Percentiles rank a stretch among this genome's conserved stretches.
These are phyloP conservation scores for Selaginella tamariscina DNA, from an alignment of 75 land plant genomes.

Conservation along the genomic window DNA sequence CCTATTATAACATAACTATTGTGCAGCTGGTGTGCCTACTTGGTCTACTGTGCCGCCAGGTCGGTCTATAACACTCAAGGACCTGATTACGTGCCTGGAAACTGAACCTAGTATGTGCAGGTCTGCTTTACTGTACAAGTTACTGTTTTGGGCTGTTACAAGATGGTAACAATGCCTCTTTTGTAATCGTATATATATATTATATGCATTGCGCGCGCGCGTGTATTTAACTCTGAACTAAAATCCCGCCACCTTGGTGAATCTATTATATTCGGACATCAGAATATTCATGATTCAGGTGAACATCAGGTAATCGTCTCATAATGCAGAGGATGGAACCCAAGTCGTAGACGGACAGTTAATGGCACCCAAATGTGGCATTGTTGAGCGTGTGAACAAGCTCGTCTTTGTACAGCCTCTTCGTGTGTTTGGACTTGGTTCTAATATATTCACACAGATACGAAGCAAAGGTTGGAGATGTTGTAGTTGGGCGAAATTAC, in stretches of 20 bases:
- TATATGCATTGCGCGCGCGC: neutral
- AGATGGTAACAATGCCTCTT: too few species aligned
- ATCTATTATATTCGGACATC: slow-evolving; percentile 27
- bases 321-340: slow-evolving; percentile 96
- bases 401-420: slow-evolving; percentile 71
- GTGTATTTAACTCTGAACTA: neutral
- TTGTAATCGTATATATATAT: neutral
- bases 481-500: slow-evolving; percentile 79
- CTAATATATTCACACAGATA: slow-evolving; percentile 34
- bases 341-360: slow-evolving; percentile 50
- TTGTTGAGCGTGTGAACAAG: slow-evolving; percentile 90
- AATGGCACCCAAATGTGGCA: slow-evolving; percentile 79
- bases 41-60: too few species aligned
- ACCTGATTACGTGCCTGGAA: too few species aligned
- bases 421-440: slow-evolving; percentile 36
- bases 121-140: too few species aligned
- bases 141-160: too few species aligned
- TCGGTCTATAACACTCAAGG: too few species aligned
- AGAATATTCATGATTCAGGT: too few species aligned
- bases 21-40: too few species aligned
- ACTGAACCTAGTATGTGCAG: too few species aligned
- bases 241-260: neutral
- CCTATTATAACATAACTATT: too few species aligned
- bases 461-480: slow-evolving; percentile 85
- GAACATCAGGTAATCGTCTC: too few species aligned